Base-by-base conservation (phyloP, 2,329 filamentous ascomycete species). In the Biscogniauxia mediterranea region DNA sequence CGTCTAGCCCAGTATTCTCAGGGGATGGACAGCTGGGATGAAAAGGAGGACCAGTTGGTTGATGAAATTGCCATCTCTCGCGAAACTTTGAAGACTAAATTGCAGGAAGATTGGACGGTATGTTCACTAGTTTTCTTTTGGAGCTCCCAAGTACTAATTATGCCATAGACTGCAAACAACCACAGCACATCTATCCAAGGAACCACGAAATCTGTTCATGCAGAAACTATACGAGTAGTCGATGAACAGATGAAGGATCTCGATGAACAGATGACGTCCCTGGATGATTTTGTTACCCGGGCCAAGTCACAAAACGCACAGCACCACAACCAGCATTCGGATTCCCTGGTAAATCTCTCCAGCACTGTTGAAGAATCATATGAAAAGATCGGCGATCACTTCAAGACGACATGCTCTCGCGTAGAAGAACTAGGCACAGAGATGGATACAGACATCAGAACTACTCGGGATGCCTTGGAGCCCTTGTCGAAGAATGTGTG, bases 201-300 rank as follows among this genome's bases (percentile, higher is more conserved):
- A 7, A 91, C 91, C 0, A 93, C 94, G 0, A 90, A 91, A 68
- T 91, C 91, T 2, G 93, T 98, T 1, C 93, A 99, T 68, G 89
- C 90, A 38, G 91, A 96, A 76, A 97, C 94, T 0, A 87, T 97
- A 28, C 89, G 89, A 6, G 94, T 96, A 61, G 93, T 98, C 13
- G 91, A 94, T 70, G 89, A 90, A 60, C 95, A 99, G 77, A 91
- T 96, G 78, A 84, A 85, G 59, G 91, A 96, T 67, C 89, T 99
- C 72, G 89, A 91, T 63, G 84, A 83, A n/a, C 92, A 98, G 75
- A 93, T 99, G 85, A 86, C 88, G 60, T 91, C 92, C 1, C 83
- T 99, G 7, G 94, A 98, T 70, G 91, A 94, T 66, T 97, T 97
- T 69, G 92, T 98, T 49, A 84, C 89, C 32, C 88, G 91, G 32